phyloP scores from a whole-genome alignment of 768 basidiomycete species.

The Boletus patriciae region DNA sequence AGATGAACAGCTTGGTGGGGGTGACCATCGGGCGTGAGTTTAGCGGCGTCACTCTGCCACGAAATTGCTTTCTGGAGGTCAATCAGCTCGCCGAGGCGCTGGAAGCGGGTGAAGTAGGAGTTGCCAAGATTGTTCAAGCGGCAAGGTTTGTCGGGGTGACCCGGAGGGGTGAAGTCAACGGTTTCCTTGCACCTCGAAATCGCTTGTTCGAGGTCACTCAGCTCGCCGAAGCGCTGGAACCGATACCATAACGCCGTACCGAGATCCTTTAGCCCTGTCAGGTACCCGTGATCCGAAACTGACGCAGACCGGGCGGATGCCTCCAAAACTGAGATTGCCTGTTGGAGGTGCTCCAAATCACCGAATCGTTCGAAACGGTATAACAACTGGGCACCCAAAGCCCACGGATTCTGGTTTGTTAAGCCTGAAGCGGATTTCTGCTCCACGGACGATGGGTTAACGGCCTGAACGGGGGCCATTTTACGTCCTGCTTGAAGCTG shows the following conservation, averaged over 20 bases:
- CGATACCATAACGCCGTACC: neutral
- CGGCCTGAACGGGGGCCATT: too few relatives aligned
- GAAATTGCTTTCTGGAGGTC: constrained; percentile 6
- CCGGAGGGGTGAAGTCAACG: neutral
- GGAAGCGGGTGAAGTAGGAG: neutral
- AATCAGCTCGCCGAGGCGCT: neutral
- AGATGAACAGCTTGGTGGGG: neutral
- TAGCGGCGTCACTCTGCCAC: neutral
- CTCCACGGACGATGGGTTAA: too few relatives aligned
- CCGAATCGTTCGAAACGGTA: neutral
- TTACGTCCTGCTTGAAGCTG: neutral
- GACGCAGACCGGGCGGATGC: neutral
- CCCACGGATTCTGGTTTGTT: neutral
- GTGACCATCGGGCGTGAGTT: neutral
- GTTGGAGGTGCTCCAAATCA: neutral
- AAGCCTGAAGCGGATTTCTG: too few relatives aligned
- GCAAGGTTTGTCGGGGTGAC: neutral
- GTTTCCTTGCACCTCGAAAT: neutral
- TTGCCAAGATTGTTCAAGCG: neutral
- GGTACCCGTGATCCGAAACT: neutral
- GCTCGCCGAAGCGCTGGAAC: neutral
- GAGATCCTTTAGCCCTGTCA: neutral
- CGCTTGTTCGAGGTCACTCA: neutral
- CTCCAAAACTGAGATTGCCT: neutral
- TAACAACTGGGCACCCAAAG: neutral